Conservation (phyloP, 2,329 filamentous ascomycete genomes). For the Teratosphaeria nubilosa region DNA sequence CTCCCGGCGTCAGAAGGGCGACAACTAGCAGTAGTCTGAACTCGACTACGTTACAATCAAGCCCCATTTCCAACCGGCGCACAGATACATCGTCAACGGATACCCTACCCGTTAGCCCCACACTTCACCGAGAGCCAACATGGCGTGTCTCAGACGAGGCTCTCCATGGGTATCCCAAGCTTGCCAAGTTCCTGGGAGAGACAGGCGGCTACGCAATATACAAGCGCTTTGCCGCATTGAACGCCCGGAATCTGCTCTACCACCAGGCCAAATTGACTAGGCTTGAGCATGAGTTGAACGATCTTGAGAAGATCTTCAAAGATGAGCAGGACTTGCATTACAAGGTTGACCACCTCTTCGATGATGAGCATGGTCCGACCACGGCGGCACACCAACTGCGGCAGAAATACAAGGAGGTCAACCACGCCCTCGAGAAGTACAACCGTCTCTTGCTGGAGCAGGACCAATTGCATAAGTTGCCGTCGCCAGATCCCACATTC, state of each 20-base stretch:
- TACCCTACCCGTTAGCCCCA: not conserved
- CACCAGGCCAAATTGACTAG: slow-evolving; percentile 16
- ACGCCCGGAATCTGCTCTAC: slow-evolving; percentile 18
- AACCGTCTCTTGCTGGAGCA: slow-evolving; percentile 11
- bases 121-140: slow-evolving; percentile 5
- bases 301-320: slow-evolving; percentile 8
- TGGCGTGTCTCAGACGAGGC: slow-evolving; percentile 8
- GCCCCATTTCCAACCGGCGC: not conserved
- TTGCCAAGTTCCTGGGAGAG: slow-evolving; percentile 11
- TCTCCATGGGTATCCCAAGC: slow-evolving; percentile 12
- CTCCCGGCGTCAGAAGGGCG: not conserved
- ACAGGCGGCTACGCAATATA: slow-evolving; percentile 14
- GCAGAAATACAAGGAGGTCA: slow-evolving; percentile 7
- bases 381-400: slow-evolving; percentile 5
- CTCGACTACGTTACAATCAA: slow-evolving; percentile 4
- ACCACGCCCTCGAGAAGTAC: slow-evolving; percentile 7
- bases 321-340: slow-evolving; percentile 10
- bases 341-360: slow-evolving; percentile 10
- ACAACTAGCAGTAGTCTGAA: not conserved
- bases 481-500: slow-evolving; percentile 8
- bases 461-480: slow-evolving; percentile 7
- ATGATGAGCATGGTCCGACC: slow-evolving; percentile 1
- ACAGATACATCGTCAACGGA: not conserved
- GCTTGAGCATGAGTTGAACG: slow-evolving; percentile 15
- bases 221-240: slow-evolving; percentile 13